Evolutionary conservation across 306 rosid genomes (phyloP), one percentile per base, ranked within the genome.

Genomic region (Dalbergia cochinchinensis): DNA sequence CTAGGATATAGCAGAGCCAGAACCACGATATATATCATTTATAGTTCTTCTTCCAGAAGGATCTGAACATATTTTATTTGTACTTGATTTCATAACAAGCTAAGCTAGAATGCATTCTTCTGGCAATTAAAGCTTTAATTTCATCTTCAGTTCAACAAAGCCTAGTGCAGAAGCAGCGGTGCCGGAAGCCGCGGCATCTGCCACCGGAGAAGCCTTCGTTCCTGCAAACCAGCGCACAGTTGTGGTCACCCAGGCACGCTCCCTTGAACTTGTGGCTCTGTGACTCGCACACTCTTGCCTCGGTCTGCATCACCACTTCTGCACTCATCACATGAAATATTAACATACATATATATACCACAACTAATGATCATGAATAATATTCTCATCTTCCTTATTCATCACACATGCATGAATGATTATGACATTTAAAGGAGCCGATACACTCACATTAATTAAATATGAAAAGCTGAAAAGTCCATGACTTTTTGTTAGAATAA

Each of bases 161-260:
- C 37, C 58, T 71, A 8, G 83, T 85, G 60, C 91, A 88, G 50
- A 88, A 88, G 84, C 89, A 88, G 9, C 89, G 87, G 35, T 37
- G 91, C 26, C 87, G 86, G 77, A 88, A 75, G 2, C 91, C 89
- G 8, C 20, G 20, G 86, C 91, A 86, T 0, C 14, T 61, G n/a
- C 89, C 91, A 31, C 86, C 88, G 5, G 86, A 48, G 85, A 88
- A 88, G 3, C 85, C 89, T 77, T 88, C 89, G 12, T 76, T 75
- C 74, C 85, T 60, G 83, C 91, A 88, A 0, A 83, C 80, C 26
- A 71, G 2, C 0, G 79, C 91, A 57, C 91, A 88, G 85, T 88
- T 83, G 31, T 81, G 83, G 71, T 63, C 74, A 7, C 62, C 19
- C 0, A 7, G 0, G 60, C 91, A 88, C 9, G 82, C 10, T 3